Base-by-base conservation (phyloP, 2,329 filamentous ascomycete genomes). In the Xylaria multiplex region DNA sequence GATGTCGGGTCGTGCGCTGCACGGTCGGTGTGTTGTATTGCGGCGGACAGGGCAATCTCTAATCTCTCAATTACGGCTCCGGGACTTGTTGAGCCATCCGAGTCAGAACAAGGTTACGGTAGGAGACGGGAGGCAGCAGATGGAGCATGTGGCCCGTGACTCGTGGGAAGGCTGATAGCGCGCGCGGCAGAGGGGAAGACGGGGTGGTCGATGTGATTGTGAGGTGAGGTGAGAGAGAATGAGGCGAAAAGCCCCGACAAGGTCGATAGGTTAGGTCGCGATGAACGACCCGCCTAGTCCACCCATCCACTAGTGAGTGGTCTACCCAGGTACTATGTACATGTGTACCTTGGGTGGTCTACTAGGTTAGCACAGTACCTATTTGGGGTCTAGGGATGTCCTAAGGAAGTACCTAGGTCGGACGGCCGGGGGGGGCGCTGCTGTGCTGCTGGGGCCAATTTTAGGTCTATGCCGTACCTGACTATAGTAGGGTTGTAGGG, bases 161-260 rank as follows among this genome's bases (percentile, higher is more conserved):
- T 68, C 59, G 63, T 45, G 63, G 53, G 60, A 62, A 37, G 63
- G 56, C 59, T 63, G 63, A 49, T 63, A 57, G 63, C 55, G 66
- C 63, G 63, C 55, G 66, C 63, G 63, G 56, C 56, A 42, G 59
- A 68, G 57, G 27, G n/a, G 59, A 62, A 16, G 53, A 48, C 14
- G 54, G 37, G 43, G 40, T 14, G 27, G 27, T 27, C 27, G 27
- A 27, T 27, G 27, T 27, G 45, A 48, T 19, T 19, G 53, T 43
- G 53, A 55, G 37, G 53, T 62, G 63, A 63, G 57, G 50, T 67
- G 64, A 66, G 56, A 43, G 59, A 63, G 59, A 68, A 53, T 63
- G 59, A 66, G 63, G 63, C 66, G 63, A 68, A 65, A 61, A 61
- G 62, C 43, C 65, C 65, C 62, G 56, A 66, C 62, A 37, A 66